Conservation (phyloP, 805 yeast species). For the Maudiozyma saulgeensis region DNA sequence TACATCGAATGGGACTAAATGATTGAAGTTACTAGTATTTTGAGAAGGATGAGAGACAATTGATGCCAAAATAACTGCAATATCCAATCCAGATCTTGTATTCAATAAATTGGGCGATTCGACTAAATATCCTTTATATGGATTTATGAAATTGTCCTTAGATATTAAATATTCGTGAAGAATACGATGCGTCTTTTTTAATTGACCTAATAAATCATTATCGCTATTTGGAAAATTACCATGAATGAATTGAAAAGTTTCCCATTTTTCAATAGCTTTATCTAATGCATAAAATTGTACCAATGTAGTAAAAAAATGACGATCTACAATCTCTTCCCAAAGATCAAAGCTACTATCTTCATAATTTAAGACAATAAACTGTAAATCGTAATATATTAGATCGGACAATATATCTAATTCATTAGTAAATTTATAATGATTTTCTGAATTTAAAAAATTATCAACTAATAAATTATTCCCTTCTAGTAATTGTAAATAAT, state of each 20-base stretch:
- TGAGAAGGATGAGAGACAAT: slow-evolving; percentile 36
- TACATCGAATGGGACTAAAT: slow-evolving; percentile 50
- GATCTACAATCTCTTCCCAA: slow-evolving; percentile 80
- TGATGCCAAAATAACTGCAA: slow-evolving; percentile 50
- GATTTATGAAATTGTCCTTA: slow-evolving; percentile 31
- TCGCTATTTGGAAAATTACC: slow-evolving; percentile 24
- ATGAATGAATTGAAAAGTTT: neutral
- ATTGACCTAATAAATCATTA: neutral
- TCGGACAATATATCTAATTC: slow-evolving; percentile 37
- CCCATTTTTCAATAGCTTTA: slow-evolving; percentile 36
- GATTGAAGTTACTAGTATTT: neutral
- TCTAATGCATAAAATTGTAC: slow-evolving; percentile 63
- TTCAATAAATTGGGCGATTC: slow-evolving; percentile 52
- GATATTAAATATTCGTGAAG: slow-evolving; percentile 18
- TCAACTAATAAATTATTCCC: slow-evolving; percentile 6
- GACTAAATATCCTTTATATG: slow-evolving; percentile 44
- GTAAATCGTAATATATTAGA: slow-evolving; percentile 60
- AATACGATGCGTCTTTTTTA: slow-evolving; percentile 16
- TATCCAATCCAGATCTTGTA: slow-evolving; percentile 65
- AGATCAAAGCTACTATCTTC: slow-evolving; percentile 61
- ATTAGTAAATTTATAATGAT: slow-evolving; percentile 11
- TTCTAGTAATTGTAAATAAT: slow-evolving; percentile 36
- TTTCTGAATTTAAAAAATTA: neutral
- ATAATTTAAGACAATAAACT: slow-evolving; percentile 59
- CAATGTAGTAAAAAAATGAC: slow-evolving; percentile 71